Evolutionary conservation across 352 stramenopile genomes (phyloP).

Genomic region (Pythium brachiatum): DNA sequence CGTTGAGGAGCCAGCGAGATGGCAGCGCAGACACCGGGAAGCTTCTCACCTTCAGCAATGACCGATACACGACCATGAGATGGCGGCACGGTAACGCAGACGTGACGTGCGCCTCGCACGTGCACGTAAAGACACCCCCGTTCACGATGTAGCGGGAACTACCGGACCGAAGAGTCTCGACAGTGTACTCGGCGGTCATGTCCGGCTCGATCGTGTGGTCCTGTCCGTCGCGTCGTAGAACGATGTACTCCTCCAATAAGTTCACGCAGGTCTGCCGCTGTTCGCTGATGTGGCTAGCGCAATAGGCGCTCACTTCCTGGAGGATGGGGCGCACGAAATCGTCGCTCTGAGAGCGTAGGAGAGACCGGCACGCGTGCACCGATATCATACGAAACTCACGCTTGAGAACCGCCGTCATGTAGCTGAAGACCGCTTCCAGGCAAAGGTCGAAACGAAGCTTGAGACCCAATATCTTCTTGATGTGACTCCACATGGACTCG

Average conservation of each 20-base stretch:
- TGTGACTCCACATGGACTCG: not conserved
- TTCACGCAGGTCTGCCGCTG: too few species aligned
- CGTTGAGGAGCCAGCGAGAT: not conserved
- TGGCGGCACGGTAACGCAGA: not conserved
- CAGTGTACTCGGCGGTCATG: not conserved
- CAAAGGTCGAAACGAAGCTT: not conserved
- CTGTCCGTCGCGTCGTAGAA: too few species aligned
- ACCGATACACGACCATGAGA: not conserved
- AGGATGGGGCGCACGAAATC: too few species aligned
- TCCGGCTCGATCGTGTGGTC: not conserved
- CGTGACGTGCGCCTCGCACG: not conserved
- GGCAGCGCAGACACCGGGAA: not conserved
- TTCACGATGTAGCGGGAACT: not conserved
- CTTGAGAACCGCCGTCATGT: not conserved
- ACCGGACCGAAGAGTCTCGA: not conserved
- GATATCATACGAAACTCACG: not conserved
- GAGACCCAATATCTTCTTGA: not conserved
- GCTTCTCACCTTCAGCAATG: not conserved
- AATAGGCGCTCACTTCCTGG: too few species aligned
- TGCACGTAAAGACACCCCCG: not conserved
- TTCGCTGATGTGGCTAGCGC: too few species aligned
- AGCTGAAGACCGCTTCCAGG: not conserved
- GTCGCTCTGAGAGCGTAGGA: not conserved
- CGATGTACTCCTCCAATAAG: too few species aligned
- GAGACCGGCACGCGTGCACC: not conserved